Percentiles rank a stretch among this genome's conserved stretches.
These are phyloP conservation scores for Dendrocalamus latiflorus DNA, from an alignment of 202 grass and related monocot species.

Conservation along the genomic window DNA sequence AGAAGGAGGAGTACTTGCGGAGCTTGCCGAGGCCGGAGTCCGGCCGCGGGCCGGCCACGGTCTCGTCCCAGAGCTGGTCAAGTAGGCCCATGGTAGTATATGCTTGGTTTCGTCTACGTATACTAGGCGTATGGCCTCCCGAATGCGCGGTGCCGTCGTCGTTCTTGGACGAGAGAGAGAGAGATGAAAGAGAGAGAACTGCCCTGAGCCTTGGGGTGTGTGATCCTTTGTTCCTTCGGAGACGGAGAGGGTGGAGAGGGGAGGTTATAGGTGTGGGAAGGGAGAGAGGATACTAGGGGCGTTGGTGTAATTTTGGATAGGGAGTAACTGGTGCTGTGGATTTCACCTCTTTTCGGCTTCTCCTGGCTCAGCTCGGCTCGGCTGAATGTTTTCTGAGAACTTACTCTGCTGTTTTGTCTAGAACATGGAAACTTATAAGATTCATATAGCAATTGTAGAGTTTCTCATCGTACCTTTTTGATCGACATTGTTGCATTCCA, in stretches of 20 bases:
- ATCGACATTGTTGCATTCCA: too few species aligned
- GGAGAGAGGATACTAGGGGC: too few species aligned
- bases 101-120: not conserved
- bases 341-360: not conserved
- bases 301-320: conserved; percentile 29
- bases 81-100: conserved; percentile 57
- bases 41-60: conserved; percentile 73
- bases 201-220: not conserved
- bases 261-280: too few species aligned
- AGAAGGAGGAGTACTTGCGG: conserved; percentile 66
- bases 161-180: not conserved
- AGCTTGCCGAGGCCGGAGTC: conserved; percentile 75
- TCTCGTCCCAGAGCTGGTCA: conserved; percentile 94
- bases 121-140: not conserved
- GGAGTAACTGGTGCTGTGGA: not conserved
- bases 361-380: too few species aligned
- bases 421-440: too few species aligned
- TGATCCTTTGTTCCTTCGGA: not conserved
- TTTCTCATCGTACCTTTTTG: too few species aligned
- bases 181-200: not conserved
- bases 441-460: too few species aligned
- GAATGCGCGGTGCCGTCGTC: not conserved
- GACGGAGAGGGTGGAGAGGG: too few species aligned
- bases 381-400: too few species aligned
- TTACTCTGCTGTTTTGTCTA: too few species aligned